Conservation (phyloP, 768 basidiomycete genomes). For the Gloeopeniophorella convolvens region DNA sequence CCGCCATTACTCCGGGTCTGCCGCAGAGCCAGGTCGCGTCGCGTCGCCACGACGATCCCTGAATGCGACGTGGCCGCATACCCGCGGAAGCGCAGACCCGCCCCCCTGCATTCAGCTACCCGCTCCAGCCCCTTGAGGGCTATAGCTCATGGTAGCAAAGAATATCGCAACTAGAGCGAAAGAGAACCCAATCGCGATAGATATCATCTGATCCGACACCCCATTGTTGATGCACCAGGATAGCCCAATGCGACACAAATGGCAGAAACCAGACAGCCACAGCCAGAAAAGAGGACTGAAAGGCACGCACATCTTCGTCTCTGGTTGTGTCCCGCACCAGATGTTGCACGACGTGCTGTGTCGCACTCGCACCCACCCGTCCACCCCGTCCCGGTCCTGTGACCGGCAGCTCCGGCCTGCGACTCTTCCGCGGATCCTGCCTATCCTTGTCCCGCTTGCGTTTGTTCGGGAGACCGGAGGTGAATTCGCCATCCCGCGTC, state of each 20-base stretch:
- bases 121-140: too few species aligned
- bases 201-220: constrained; percentile 5
- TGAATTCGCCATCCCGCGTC: constrained; percentile 67
- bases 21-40: constrained; percentile 1
- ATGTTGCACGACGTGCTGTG: constrained; percentile 94
- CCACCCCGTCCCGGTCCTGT: constrained; percentile 92
- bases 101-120: background rate
- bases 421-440: constrained; percentile 85
- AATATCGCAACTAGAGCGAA: background rate
- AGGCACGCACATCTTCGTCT: constrained; percentile 86
- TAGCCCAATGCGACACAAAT: constrained; percentile 18
- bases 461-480: constrained; percentile 56
- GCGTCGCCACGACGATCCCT: constrained; percentile 18
- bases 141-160: too few species aligned
- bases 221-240: constrained; percentile 2
- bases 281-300: constrained; percentile 19
- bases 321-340: constrained; percentile 85
- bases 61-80: constrained; percentile 13
- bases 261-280: constrained; percentile 14
- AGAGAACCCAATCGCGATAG: background rate
- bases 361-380: constrained; percentile 92
- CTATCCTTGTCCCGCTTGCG: constrained; percentile 87
- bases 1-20: constrained; percentile 11
- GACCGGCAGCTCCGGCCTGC: constrained; percentile 87
- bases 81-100: background rate